Percentiles rank a stretch among this genome's conserved stretches.
Conservation (phyloP, 345 rosid genomes). For the Bruguiera parviflora region DNA sequence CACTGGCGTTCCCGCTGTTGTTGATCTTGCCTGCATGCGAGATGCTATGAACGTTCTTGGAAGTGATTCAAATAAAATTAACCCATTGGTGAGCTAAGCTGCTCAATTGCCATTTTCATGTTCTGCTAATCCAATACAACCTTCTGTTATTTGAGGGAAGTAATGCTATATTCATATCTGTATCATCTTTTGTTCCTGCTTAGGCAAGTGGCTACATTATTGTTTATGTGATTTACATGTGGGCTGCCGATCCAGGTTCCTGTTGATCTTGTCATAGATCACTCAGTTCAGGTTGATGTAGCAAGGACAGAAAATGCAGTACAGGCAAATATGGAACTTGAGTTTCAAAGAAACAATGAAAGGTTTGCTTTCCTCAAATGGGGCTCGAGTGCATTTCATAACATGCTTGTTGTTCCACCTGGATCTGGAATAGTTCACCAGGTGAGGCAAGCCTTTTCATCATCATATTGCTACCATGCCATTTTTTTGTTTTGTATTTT, state of each 20-base stretch:
- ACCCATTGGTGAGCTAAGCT: slow-evolving; percentile 51
- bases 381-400: slow-evolving; percentile 89
- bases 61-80: slow-evolving; percentile 63
- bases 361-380: slow-evolving; percentile 92
- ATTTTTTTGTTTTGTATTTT: neutral
- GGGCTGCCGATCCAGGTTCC: slow-evolving; percentile 55
- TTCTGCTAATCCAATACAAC: neutral
- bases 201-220: neutral
- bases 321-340: slow-evolving; percentile 91
- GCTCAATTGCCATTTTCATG: neutral
- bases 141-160: neutral
- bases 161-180: neutral
- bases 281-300: slow-evolving; percentile 93
- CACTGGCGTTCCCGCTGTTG: slow-evolving; percentile 87
- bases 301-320: slow-evolving; percentile 90
- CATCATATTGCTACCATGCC: neutral
- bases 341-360: slow-evolving; percentile 78
- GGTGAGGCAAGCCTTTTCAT: slow-evolving; percentile 33
- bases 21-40: slow-evolving; percentile 82
- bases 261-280: slow-evolving; percentile 97
- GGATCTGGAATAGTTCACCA: slow-evolving; percentile 97
- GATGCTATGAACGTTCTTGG: slow-evolving; percentile 76
- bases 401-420: slow-evolving; percentile 97
- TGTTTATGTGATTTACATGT: neutral
- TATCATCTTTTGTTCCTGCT: neutral